Conservation (phyloP, 257 asterid genomes). For the Lithospermum erythrorhizon region DNA sequence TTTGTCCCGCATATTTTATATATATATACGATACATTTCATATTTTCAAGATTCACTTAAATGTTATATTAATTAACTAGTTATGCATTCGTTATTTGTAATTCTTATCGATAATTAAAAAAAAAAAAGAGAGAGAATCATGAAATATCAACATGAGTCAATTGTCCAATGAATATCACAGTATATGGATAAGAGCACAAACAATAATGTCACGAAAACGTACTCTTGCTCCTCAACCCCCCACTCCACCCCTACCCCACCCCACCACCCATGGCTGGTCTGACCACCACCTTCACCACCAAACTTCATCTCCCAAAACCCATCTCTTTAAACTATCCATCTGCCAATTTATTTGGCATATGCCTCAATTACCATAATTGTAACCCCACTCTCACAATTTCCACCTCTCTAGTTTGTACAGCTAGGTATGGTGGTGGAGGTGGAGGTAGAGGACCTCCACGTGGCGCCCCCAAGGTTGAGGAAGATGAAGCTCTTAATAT, state of each 20-base stretch:
- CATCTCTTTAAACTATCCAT: conserved; percentile 11
- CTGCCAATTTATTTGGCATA: conserved; percentile 24
- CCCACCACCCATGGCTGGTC: conserved; percentile 67
- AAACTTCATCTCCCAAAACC: conserved; percentile 27
- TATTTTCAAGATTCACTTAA: too few relatives aligned
- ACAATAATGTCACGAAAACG: too few relatives aligned
- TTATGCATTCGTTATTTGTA: too few relatives aligned
- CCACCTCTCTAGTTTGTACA: conserved; percentile 12
- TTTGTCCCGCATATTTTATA: too few relatives aligned
- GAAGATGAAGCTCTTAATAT: conserved; percentile 71
- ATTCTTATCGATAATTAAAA: too few relatives aligned
- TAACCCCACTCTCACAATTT: conserved; percentile 2
- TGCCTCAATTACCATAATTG: conserved; percentile 16
- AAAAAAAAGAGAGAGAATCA: too few relatives aligned
- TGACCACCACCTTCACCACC: conserved; percentile 57
- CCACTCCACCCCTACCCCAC: conserved; percentile 8
- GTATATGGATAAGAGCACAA: neutral
- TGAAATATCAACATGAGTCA: too few relatives aligned
- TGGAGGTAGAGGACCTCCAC: conserved; percentile 18
- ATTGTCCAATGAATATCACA: too few relatives aligned
- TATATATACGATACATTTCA: too few relatives aligned
- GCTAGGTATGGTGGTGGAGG: conserved; percentile 64
- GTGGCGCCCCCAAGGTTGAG: conserved; percentile 25
- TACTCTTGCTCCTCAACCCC: too few relatives aligned
- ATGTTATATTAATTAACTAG: too few relatives aligned